These are phyloP conservation scores for Tetradesmus lagerheimii DNA, from an alignment of 139 green algal genomes.

Conservation along the genomic window DNA sequence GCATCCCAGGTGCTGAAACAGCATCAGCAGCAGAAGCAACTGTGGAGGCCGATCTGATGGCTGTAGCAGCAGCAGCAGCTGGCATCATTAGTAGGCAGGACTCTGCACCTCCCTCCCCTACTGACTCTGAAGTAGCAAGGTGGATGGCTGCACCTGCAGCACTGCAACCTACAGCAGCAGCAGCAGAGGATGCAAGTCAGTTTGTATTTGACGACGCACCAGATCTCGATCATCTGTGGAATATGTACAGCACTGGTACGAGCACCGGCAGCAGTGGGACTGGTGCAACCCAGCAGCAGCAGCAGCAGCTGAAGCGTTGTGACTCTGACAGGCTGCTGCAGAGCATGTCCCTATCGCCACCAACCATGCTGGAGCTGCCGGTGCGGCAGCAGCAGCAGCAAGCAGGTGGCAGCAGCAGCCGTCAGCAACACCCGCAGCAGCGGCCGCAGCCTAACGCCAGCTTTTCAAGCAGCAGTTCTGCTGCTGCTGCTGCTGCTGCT, in stretches of 20 bases:
- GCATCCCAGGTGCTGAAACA: not conserved
- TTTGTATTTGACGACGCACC: not conserved
- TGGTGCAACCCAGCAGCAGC: not conserved
- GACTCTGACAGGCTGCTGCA: conserved; percentile 28
- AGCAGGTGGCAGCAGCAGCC: not conserved
- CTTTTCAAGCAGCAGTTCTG: not conserved
- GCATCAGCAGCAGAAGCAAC: not conserved
- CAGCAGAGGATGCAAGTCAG: not conserved
- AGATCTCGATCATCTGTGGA: not conserved
- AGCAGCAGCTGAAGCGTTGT: conserved; percentile 22
- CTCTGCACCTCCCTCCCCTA: not conserved
- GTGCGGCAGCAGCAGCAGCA: conserved; percentile 5
- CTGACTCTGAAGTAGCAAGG: not conserved
- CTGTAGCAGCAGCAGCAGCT: not conserved
- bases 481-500: conserved; percentile 14
- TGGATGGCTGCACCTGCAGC: conserved; percentile 28
- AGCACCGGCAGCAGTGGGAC: not conserved
- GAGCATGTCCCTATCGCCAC: not conserved
- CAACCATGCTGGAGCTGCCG: not conserved
- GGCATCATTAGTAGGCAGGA: not conserved
- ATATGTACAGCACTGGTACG: not conserved
- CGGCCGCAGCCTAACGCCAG: conserved; percentile 1
- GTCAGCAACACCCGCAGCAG: not conserved
- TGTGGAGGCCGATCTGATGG: not conserved
- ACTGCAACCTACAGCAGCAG: not conserved